These are phyloP conservation scores for Schizonepeta tenuifolia DNA, from an alignment of 257 asterid genomes.

Conservation along the genomic window DNA sequence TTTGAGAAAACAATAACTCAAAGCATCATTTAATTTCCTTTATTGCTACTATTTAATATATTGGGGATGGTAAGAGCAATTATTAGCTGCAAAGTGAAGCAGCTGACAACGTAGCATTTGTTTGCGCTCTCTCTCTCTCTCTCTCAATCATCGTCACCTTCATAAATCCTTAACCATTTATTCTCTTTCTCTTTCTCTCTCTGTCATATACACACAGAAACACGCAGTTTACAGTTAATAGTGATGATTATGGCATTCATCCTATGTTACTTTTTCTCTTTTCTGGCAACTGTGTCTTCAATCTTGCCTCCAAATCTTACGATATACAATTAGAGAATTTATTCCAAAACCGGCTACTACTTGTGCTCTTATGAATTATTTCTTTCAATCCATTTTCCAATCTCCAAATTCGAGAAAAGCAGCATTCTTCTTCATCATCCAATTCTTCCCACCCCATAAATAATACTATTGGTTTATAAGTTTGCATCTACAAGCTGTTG, in stretches of 20 bases:
- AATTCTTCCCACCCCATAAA: not conserved
- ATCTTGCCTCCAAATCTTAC: constrained; percentile 25
- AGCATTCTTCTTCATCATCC: not conserved
- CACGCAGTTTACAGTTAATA: constrained; percentile 37
- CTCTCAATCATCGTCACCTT: constrained; percentile 50
- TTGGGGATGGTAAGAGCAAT: constrained; percentile 42
- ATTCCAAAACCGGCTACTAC: constrained; percentile 5
- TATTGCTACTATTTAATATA: constrained; percentile 3
- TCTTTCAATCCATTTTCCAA: not conserved
- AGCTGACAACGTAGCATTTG: constrained; percentile 42
- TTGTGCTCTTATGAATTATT: not conserved
- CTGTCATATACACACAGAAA: constrained; percentile 4
- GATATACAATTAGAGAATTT: constrained; percentile 18
- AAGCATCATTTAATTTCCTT: constrained; percentile 20
- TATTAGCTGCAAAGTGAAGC: constrained; percentile 47
- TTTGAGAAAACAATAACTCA: constrained; percentile 3
- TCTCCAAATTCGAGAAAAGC: not conserved
- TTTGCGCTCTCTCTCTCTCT: constrained; percentile 18
- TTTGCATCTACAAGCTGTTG: too few relatives aligned
- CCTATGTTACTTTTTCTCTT: constrained; percentile 27
- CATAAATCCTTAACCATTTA: constrained; percentile 39
- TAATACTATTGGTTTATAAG: too few relatives aligned
- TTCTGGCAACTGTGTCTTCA: constrained; percentile 26
- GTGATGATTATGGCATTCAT: constrained; percentile 43
- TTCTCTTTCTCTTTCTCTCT: constrained; percentile 31